A percentile compares a stretch with the other conserved stretches of the same genome.
phyloP scores from a whole-genome alignment of 257 asterid species.

The Solanum chmielewskii region DNA sequence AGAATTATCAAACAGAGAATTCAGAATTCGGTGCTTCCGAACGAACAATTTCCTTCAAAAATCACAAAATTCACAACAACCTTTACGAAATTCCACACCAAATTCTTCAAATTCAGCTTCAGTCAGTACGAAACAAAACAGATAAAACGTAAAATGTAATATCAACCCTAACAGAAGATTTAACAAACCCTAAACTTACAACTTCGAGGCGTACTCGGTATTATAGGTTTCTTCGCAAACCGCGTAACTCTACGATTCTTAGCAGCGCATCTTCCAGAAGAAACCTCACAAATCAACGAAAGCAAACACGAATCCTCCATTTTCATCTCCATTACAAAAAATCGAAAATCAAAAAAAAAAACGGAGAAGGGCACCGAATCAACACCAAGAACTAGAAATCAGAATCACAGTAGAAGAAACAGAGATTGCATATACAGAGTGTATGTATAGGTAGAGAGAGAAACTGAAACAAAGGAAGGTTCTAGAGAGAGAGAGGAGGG shows the following conservation, averaged over 20 bases:
- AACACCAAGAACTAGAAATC: neutral
- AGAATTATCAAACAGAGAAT: neutral
- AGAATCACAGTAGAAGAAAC: neutral
- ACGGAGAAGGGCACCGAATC: neutral
- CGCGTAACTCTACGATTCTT: constrained; percentile 51
- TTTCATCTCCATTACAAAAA: constrained; percentile 14
- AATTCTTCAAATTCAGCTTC: constrained; percentile 3
- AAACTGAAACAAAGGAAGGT: neutral
- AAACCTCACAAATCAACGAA: constrained; percentile 14
- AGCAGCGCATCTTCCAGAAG: constrained; percentile 42
- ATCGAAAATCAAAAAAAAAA: neutral
- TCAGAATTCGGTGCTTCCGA: neutral
- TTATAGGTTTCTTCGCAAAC: constrained; percentile 31
- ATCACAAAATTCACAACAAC: neutral
- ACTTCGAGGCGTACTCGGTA: constrained; percentile 44
- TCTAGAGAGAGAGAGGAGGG: neutral
- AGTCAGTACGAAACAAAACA: neutral
- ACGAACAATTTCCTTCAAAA: neutral
- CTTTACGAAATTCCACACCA: neutral
- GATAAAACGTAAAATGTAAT: neutral
- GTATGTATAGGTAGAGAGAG: constrained; percentile 15
- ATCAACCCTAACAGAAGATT: constrained; percentile 13
- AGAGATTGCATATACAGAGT: neutral
- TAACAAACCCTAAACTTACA: constrained; percentile 67
- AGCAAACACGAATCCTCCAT: constrained; percentile 34